Conservation (phyloP, 805 yeast species). For the Lipomyces sp. region DNA sequence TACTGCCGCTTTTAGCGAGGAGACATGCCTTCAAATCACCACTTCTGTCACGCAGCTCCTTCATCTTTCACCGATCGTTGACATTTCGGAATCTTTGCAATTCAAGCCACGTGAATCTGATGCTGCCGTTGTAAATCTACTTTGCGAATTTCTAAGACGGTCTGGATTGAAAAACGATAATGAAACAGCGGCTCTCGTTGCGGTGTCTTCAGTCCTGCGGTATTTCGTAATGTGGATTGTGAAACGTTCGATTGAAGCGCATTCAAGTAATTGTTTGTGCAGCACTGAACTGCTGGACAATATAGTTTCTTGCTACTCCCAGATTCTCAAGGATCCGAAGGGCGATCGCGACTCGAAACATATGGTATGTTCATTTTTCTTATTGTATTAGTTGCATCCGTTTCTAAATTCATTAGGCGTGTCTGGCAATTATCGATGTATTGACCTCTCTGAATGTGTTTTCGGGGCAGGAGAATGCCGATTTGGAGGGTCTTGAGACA, state of each 20-base stretch:
- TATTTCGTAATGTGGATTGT: slow-evolving; percentile 20
- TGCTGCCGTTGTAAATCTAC: not conserved
- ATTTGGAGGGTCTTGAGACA: not conserved
- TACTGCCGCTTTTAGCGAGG: slow-evolving; percentile 4
- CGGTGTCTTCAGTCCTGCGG: slow-evolving; percentile 6
- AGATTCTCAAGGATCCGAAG: slow-evolving; percentile 3
- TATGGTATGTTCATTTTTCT: not conserved
- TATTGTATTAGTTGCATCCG: not conserved
- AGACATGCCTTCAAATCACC: not conserved
- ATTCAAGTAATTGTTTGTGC: not conserved
- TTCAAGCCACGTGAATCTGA: slow-evolving; percentile 6
- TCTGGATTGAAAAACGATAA: not conserved
- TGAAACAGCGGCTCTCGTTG: not conserved
- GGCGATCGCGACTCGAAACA: slow-evolving; percentile 2
- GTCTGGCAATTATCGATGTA: slow-evolving; percentile 12
- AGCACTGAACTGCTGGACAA: not conserved
- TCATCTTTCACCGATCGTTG: slow-evolving; percentile 11
- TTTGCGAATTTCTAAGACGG: slow-evolving; percentile 5
- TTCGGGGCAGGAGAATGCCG: slow-evolving; percentile 4
- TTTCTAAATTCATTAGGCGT: slow-evolving; percentile 3
- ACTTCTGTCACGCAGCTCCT: not conserved
- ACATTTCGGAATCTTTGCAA: slow-evolving; percentile 6
- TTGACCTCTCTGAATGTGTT: slow-evolving; percentile 9
- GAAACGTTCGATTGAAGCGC: slow-evolving; percentile 9
- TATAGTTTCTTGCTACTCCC: not conserved